Evolutionary conservation across 2,329 filamentous ascomycete genomes (phyloP), one percentile per base, ranked within the genome.

Genomic region (Akanthomyces dipterigenus): DNA sequence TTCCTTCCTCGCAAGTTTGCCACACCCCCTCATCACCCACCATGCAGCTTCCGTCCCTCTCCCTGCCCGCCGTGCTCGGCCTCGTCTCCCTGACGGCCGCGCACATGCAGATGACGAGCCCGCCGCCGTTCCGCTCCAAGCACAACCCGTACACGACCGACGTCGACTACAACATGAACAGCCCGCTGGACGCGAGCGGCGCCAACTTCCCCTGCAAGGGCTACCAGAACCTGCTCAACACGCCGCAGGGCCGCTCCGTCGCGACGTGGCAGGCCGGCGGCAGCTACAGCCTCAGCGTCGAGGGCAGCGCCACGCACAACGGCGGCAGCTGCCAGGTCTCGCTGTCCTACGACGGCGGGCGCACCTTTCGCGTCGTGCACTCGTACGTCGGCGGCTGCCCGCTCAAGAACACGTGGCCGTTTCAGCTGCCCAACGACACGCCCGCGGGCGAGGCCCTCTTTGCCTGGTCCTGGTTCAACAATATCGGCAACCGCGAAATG

Each of bases 381-480:
- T 79, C 77, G 67, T 78, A 78, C 67, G 73, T 80, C 65, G 79
- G 80, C 61, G 72, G 75, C 68, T 81, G 79, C 65, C 78, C 79
- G 9, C 70, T 72, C 26, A 71, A 73, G 9, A 73, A 76, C 31
- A 79, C 74, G 53, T 89, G 87, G 73, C 73, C 79, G 64, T 90
- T 90, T 70, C 82, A 77, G n/a, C 75, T 91, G 22, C 88, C 88
- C 3, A 73, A 76, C 1, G 83, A 85, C 64, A 82, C 82, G 0
- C 83, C 83, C 7, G 68, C 72, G 65, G 66, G 66, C n/a, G 62
- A 64, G n/a, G 65, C 65, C 42, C 31, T 83, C 1, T 78, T 90
- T 24, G 86, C 86, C 9, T 91, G 88, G 88, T 85, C 87, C 12
- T 91, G 88, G 88, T 82, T 88, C 73, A 91, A 91, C 67, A 86